These are phyloP conservation scores for Striga hermonthica DNA, from an alignment of 305 asterid genomes.

Conservation along the genomic window DNA sequence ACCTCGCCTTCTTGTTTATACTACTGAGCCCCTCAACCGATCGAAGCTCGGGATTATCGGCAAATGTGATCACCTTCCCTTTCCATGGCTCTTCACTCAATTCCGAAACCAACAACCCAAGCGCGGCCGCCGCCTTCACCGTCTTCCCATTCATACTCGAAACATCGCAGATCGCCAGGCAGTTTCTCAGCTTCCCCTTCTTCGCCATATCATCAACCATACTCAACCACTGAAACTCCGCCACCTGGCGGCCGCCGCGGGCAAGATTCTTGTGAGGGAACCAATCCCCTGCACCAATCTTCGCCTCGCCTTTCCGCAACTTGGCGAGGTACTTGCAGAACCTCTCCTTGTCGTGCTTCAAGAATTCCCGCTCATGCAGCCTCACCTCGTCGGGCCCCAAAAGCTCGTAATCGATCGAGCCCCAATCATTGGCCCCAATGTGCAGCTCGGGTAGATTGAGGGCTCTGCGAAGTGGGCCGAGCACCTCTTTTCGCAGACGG, in stretches of 20 bases:
- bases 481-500: conserved; percentile 41
- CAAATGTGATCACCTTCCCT: conserved; percentile 43
- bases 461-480: conserved; percentile 34
- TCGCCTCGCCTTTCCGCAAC: conserved; percentile 33
- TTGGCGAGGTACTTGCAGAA: conserved; percentile 33
- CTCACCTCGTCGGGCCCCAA: conserved; percentile 46
- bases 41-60: conserved; percentile 33
- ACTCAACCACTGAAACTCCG: conserved; percentile 48
- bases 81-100: conserved; percentile 45
- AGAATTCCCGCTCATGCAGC: conserved; percentile 31
- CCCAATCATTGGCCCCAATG: conserved; percentile 39
- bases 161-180: conserved; percentile 39
- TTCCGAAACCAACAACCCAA: conserved; percentile 45
- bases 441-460: conserved; percentile 42
- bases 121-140: conserved; percentile 40
- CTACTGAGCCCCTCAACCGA: conserved; percentile 26
- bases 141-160: conserved; percentile 37
- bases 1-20: conserved; percentile 29
- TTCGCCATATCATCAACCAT: conserved; percentile 41
- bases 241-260: conserved; percentile 26
- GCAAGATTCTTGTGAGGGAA: conserved; percentile 40
- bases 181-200: conserved; percentile 40
- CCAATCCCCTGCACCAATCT: conserved; percentile 42
- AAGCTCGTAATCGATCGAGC: conserved; percentile 34
- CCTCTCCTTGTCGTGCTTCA: conserved; percentile 33